Conservation (phyloP, 1,284 basidiomycete species). For the Pascua guehoae region DNA sequence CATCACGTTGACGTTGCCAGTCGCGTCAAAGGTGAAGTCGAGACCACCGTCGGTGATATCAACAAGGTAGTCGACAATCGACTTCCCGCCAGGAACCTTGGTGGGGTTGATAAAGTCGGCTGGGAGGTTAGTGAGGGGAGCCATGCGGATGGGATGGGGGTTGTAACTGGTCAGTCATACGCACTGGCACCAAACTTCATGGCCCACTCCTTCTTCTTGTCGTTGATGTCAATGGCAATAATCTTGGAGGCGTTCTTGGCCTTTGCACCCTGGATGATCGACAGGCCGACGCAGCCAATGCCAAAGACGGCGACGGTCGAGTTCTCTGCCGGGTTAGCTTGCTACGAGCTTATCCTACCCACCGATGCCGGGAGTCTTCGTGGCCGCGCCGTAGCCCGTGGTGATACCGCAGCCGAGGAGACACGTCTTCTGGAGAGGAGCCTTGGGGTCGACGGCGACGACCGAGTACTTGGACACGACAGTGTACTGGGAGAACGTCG, state of each 20-base stretch:
- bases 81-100: slow-evolving; percentile 68
- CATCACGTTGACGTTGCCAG: slow-evolving; percentile 95
- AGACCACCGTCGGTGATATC: slow-evolving; percentile 95
- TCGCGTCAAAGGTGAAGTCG: slow-evolving; percentile 96
- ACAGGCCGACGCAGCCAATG: slow-evolving; percentile 92
- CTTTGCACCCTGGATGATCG: slow-evolving; percentile 78
- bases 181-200: slow-evolving; percentile 84
- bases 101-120: slow-evolving; percentile 87
- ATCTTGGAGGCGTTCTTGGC: slow-evolving; percentile 77
- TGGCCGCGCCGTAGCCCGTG: slow-evolving; percentile 64
- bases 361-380: slow-evolving; percentile 54
- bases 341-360: slow-evolving; percentile 4
- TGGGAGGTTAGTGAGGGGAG: slow-evolving; percentile 6
- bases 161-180: slow-evolving; percentile 6
- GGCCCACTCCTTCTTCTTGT: slow-evolving; percentile 80
- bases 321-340: slow-evolving; percentile 56
- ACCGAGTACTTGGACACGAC: slow-evolving; percentile 97
- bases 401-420: slow-evolving; percentile 94
- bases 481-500: slow-evolving; percentile 98
- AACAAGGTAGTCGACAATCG: slow-evolving; percentile 83
- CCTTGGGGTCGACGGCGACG: slow-evolving; percentile 79
- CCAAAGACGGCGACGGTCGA: slow-evolving; percentile 93
- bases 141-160: too few relatives aligned
- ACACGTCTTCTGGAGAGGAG: slow-evolving; percentile 91
- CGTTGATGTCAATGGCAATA: slow-evolving; percentile 91